A percentile compares a stretch with the other conserved stretches of the same genome.
These are phyloP conservation scores for Lasiodiplodia hormozganensis DNA, from an alignment of 2,329 filamentous ascomycete genomes.

Conservation along the genomic window DNA sequence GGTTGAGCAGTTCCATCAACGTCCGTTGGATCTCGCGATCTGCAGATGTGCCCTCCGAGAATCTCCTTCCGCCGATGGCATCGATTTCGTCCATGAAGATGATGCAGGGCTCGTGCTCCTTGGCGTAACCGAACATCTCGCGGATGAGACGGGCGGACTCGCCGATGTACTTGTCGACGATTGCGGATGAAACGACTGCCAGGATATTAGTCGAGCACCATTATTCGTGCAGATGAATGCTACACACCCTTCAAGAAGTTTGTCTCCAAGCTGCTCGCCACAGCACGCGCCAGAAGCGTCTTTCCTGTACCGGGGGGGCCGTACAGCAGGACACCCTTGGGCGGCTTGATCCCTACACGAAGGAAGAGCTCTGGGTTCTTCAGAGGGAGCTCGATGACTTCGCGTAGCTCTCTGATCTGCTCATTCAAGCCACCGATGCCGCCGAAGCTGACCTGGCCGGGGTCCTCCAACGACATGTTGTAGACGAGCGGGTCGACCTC, in stretches of 20 bases:
- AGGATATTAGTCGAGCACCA: constrained; percentile 33
- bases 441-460: constrained; percentile 95
- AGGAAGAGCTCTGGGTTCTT: constrained; percentile 99
- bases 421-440: constrained; percentile 98
- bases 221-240: not conserved
- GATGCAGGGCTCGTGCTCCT: constrained; percentile 98
- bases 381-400: constrained; percentile 96
- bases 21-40: constrained; percentile 98
- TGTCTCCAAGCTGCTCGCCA: constrained; percentile 94
- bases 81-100: constrained; percentile 99
- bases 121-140: constrained; percentile 99
- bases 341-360: constrained; percentile 97
- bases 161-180: constrained; percentile 99
- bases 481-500: constrained; percentile 99
- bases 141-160: constrained; percentile 96
- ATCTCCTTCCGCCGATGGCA: constrained; percentile 93
- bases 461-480: constrained; percentile 99
- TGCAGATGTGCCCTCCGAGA: constrained; percentile 95
- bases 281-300: constrained; percentile 90
- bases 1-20: constrained; percentile 97
- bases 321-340: constrained; percentile 95
- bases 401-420: constrained; percentile 94
- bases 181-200: constrained; percentile 95
- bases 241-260: constrained; percentile 91
- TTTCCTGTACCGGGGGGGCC: constrained; percentile 97